These are phyloP conservation scores for Trichoderma asperelloides DNA, from an alignment of 495 filamentous ascomycete genomes.

Conservation along the genomic window DNA sequence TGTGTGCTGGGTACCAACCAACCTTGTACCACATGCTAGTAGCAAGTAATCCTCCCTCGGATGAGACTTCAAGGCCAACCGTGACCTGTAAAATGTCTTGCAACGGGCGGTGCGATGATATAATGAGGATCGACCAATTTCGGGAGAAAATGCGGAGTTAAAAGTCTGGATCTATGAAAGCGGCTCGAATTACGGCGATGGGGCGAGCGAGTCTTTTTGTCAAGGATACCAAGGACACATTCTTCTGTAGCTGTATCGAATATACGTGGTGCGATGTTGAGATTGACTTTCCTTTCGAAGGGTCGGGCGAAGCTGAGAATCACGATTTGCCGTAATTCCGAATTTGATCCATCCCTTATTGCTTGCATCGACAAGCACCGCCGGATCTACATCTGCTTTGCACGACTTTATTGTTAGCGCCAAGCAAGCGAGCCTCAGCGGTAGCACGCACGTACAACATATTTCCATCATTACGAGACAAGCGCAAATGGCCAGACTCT, in stretches of 20 bases:
- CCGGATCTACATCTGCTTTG: not conserved
- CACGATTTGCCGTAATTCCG: no score
- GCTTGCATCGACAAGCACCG: no score
- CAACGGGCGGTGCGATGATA: not conserved
- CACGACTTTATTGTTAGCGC: not conserved
- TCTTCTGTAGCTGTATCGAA: not conserved
- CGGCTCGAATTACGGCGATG: not conserved
- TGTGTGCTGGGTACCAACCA: not conserved
- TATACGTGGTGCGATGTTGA: no score
- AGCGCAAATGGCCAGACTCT: not conserved
- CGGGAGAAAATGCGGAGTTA: not conserved
- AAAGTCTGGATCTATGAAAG: not conserved
- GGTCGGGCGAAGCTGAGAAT: no score
- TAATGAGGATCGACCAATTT: not conserved
- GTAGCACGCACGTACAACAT: not conserved
- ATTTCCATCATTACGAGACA: not conserved
- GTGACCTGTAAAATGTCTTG: not conserved
- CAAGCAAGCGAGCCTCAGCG: not conserved
- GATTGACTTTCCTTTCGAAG: no score
- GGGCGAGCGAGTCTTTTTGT: not conserved
- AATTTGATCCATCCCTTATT: no score
- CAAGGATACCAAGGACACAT: not conserved
- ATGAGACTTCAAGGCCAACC: not conserved
- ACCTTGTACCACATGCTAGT: not conserved
- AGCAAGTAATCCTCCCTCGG: not conserved